Evolutionary conservation across 2,329 filamentous ascomycete species (phyloP).

Genomic region (Scopulariopsis brevicaulis): DNA sequence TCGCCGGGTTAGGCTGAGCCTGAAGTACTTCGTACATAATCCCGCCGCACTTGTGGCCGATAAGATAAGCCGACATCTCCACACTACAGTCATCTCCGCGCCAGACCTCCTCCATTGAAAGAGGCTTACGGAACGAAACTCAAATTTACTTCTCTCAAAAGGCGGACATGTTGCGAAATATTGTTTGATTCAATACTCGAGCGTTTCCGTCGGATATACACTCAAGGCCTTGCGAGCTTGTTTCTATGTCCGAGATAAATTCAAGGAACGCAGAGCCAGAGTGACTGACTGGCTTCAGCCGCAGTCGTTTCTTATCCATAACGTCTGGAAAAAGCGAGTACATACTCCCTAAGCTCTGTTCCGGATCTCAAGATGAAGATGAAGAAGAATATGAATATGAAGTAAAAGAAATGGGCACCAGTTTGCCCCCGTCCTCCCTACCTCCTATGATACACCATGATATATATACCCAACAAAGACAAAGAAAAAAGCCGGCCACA

Average conservation of each 20-base stretch:
- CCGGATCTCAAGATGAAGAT: not conserved
- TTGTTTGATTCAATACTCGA: too few relatives aligned
- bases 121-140: too few relatives aligned
- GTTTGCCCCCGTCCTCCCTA: not conserved
- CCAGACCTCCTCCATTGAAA: not conserved
- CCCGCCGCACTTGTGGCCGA: not conserved
- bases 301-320: too few relatives aligned
- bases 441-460: not conserved
- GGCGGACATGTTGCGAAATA: too few relatives aligned
- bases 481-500: not conserved
- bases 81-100: not conserved
- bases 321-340: not conserved
- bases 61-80: not conserved
- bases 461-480: not conserved
- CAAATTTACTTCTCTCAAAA: too few relatives aligned
- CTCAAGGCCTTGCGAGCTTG: too few relatives aligned
- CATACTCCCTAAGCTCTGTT: not conserved
- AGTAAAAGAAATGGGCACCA: not conserved
- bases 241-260: too few relatives aligned
- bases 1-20: not conserved
- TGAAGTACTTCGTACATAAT: not conserved
- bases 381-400: not conserved
- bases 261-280: too few relatives aligned
- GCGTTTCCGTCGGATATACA: too few relatives aligned
- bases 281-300: too few relatives aligned